Percentiles rank a stretch among this genome's conserved stretches.
These are phyloP conservation scores for Populus alba DNA, from an alignment of 345 rosid genomes.

Conservation along the genomic window DNA sequence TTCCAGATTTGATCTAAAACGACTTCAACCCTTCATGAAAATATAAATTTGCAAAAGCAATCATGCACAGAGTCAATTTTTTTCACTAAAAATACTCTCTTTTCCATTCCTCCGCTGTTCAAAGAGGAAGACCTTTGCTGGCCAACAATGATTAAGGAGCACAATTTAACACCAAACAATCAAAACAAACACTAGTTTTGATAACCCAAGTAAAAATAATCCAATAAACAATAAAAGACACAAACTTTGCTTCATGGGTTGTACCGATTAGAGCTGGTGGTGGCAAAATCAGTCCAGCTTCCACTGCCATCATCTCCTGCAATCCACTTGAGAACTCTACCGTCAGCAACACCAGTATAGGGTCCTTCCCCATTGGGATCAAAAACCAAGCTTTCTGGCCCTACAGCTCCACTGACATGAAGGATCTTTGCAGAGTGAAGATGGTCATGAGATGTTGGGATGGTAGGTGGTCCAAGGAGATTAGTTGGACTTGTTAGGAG, in stretches of 20 bases:
- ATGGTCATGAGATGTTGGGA: conserved; percentile 34
- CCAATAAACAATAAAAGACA: background rate
- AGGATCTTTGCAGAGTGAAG: conserved; percentile 40
- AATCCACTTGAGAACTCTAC: conserved; percentile 45
- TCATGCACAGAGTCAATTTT: too few species aligned
- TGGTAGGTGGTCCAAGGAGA: conserved; percentile 35
- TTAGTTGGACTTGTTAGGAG: conserved; percentile 10
- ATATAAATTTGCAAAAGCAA: background rate
- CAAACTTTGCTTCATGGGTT: background rate
- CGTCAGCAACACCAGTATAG: conserved; percentile 65
- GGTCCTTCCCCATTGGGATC: conserved; percentile 57
- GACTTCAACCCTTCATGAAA: background rate
- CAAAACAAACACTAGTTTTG: too few species aligned
- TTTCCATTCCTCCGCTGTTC: too few species aligned
- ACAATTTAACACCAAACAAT: too few species aligned
- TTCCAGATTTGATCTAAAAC: background rate
- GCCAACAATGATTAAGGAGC: too few species aligned
- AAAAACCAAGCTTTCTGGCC: conserved; percentile 69
- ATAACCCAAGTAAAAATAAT: background rate
- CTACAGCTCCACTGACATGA: conserved; percentile 46
- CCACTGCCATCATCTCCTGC: background rate
- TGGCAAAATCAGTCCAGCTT: conserved; percentile 22
- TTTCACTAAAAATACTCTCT: too few species aligned
- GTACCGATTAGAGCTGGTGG: conserved; percentile 21
- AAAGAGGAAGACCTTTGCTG: too few species aligned